Base-by-base conservation (phyloP, 2,329 filamentous ascomycete species). In the Claviceps sorghi region DNA sequence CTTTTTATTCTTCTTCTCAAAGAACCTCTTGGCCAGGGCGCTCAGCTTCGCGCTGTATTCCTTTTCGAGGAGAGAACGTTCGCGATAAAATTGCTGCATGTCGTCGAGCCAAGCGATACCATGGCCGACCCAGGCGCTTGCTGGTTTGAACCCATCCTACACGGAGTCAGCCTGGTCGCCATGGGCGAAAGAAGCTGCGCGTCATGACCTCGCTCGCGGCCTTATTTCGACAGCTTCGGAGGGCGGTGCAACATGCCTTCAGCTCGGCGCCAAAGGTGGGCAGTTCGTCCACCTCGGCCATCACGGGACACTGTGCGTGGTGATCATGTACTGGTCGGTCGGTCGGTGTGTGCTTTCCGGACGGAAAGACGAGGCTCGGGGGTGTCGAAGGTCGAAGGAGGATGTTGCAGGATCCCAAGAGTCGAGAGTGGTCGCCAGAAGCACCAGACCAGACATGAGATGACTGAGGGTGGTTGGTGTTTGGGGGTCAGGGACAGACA, bases 101-200 rank as follows among this genome's bases (percentile, higher is more conserved):
- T 98, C 93, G 62, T 96, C 91, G 54, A 98, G 82, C 91, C 91
- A 98, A 58, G 80, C 75, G 66, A 98, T 95, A 58, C 91, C 89
- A 67, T 87, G 83, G 57, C 82, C 77, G 53, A 94, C 87, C 93
- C 93, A 98, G 62, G 78, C 81, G 71, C 90, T 96, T 66, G 94
- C 89, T 19, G 88, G 82, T 70, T 94, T 96, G 77, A 96, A 98
- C 65, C 86, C 88, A 82, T 98, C 93, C 88, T 96, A 11, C 5
- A 21, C 15, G 4, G 8, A 22, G 40, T 51, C n/a, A 51, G 41
- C 21, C n/a, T 44, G 43, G 41, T 21, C 22, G 22, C 15, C 21
- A 38, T 26, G 36, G 40, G 15, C 22, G 21, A 10, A 41, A 22
- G 15, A 42, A 10, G 17, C 11, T 42, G 26, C 26, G 15, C 17